Conservation (phyloP, 2,329 filamentous ascomycete genomes). For the Trichoderma sp. region DNA sequence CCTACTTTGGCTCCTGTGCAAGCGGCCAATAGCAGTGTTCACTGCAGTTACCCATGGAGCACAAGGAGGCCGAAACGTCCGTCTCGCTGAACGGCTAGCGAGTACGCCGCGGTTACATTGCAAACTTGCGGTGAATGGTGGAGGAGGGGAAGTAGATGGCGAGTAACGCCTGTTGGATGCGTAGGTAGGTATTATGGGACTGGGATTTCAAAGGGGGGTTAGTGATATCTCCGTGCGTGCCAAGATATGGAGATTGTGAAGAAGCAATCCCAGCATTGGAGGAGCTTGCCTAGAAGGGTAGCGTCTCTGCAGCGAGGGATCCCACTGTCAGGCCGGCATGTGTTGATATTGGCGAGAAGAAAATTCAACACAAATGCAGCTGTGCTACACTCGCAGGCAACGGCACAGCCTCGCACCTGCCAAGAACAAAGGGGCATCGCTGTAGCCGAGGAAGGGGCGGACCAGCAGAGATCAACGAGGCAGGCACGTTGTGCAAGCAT, state of each 20-base stretch:
- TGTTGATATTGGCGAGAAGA: background rate
- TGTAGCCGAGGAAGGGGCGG: slow-evolving; percentile 5
- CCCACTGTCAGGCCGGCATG: background rate
- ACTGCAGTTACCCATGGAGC: background rate
- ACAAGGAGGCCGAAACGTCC: background rate
- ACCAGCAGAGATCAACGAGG: background rate
- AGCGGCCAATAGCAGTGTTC: background rate
- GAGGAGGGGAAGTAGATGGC: slow-evolving; percentile 13
- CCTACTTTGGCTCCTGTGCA: background rate
- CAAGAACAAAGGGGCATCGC: background rate
- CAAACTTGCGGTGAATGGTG: slow-evolving; percentile 22
- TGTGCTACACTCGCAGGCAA: background rate
- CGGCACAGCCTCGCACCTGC: background rate
- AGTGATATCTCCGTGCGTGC: background rate
- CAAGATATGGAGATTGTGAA: background rate
- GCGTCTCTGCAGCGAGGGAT: background rate
- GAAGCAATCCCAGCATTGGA: background rate
- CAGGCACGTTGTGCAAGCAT: slow-evolving; percentile 22
- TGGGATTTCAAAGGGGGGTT: background rate
- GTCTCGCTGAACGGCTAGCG: background rate
- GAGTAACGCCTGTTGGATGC: slow-evolving; percentile 5
- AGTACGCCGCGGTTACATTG: slow-evolving; percentile 20
- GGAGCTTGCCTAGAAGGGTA: background rate
- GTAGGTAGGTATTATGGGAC: background rate
- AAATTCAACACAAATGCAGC: background rate